Evolutionary conservation across 1,284 basidiomycete species (phyloP).

Genomic region (Marasmius fiardii): DNA sequence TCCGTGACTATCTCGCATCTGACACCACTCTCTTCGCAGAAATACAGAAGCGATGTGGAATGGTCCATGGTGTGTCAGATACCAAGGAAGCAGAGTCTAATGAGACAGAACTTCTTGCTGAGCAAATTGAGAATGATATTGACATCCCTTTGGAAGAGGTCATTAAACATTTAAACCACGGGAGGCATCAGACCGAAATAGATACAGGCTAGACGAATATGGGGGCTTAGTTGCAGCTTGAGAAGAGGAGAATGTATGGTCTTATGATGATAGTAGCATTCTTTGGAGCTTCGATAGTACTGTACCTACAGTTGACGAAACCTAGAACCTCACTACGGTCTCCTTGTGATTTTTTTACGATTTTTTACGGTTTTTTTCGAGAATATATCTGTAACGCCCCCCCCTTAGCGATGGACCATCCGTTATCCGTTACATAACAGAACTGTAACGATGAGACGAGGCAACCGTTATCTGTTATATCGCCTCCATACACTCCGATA

Average conservation of each 20-base stretch:
- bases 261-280: constrained; percentile 3
- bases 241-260: constrained; percentile 2
- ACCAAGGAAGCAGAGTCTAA: background rate
- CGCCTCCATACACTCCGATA: no score
- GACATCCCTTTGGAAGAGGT: constrained; percentile 16
- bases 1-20: constrained; percentile 13
- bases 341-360: background rate
- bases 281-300: background rate
- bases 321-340: background rate
- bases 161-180: constrained; percentile 2
- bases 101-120: background rate
- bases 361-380: background rate
- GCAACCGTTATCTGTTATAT: no score
- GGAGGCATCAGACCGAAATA: background rate
- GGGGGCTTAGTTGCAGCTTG: background rate
- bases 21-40: constrained; percentile 15
- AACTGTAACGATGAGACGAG: no score
- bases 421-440: no score
- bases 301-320: background rate
- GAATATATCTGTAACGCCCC: background rate
- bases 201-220: background rate
- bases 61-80: background rate
- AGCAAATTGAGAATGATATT: constrained; percentile 8
- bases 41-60: constrained; percentile 13
- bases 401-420: no score